Base-by-base conservation (phyloP, 768 basidiomycete species). In the Postia placenta region DNA sequence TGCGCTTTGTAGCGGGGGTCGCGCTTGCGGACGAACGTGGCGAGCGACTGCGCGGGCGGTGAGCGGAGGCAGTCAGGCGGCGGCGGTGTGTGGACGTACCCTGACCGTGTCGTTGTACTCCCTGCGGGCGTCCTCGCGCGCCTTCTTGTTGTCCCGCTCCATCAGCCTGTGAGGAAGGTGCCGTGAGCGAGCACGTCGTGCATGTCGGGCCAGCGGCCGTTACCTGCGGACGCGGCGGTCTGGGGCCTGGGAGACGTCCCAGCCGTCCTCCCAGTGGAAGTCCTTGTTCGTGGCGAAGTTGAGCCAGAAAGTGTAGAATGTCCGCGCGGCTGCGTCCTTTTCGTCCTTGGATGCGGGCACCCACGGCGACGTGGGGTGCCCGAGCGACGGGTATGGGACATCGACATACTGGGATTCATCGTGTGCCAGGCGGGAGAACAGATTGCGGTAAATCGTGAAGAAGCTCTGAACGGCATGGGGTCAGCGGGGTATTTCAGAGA, bases 71-170 rank as follows among this genome's bases (percentile, higher is more conserved):
- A 30, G 46, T 15, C 11, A 43, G 35, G 42, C 30, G 30, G n/a
- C 19, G 27, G 45, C 26, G n/a, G 3, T 3, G 4, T n/a, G n/a
- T n/a, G n/a, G n/a, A 66, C 84, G 49, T 56, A 94, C 94, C 60
- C 87, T 73, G 24, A 99, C 75, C 4, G 85, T 85, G 35, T 97
- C 94, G 60, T 92, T 97, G 66, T 95, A 98, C 52, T 98, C 94
- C 60, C 80, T 79, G 33, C 87, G 78, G 5, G 87, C 86, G 33
- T 92, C 87, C 24, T 96, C 92, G 12, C 93, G 77, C 2, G 82
- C 81, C 62, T 93, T 93, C 67, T 88, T 91, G 67, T 99, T 98
- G 56, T 97, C 96, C 58, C 84, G 90, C 63, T 98, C 96, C 87
- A 98, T 93, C 40, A 92, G 60, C 57, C 90, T 91, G 27, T 9